A percentile compares a stretch with the other conserved stretches of the same genome.
Evolutionary conservation across 768 basidiomycete species (phyloP).

Genomic region (Crassisporium funariophilum): DNA sequence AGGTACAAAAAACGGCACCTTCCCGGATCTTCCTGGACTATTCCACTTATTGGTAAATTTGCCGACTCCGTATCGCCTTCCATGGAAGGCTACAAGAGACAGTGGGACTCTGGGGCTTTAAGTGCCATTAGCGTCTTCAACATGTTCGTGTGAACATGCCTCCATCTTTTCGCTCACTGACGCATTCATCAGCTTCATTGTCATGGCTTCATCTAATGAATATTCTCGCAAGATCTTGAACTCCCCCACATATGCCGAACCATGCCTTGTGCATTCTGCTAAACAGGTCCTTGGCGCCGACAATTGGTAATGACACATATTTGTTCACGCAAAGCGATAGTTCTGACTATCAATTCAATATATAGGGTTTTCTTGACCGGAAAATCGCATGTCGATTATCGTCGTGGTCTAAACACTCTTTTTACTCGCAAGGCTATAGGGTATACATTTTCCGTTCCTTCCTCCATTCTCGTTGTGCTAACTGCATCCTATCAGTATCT

Average conservation of each 20-base stretch:
- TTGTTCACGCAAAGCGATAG: background rate
- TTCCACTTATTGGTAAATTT: constrained; percentile 97
- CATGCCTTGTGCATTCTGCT: constrained; percentile 90
- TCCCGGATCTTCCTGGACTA: constrained; percentile 89
- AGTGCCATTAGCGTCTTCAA: constrained; percentile 96
- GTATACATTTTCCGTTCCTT: constrained; percentile 43
- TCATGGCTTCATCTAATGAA: constrained; percentile 95
- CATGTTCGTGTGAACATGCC: constrained; percentile 60
- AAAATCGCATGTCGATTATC: constrained; percentile 91
- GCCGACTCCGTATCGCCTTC: constrained; percentile 90
- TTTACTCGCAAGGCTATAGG: constrained; percentile 95
- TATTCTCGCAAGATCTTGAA: constrained; percentile 95
- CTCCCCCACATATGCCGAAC: constrained; percentile 89
- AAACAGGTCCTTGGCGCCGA: constrained; percentile 83
- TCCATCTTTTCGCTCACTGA: constrained; percentile 6
- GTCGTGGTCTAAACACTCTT: constrained; percentile 84
- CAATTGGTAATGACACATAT: constrained; percentile 67
- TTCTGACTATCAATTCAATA: constrained; percentile 7
- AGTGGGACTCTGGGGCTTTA: constrained; percentile 90
- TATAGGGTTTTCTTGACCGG: constrained; percentile 96
- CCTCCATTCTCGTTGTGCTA: constrained; percentile 1
- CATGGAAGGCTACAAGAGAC: constrained; percentile 87
- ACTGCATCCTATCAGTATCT: constrained; percentile 55
- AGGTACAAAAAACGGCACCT: constrained; percentile 86
- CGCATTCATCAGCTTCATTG: constrained; percentile 77